Conservation (phyloP, 1,139 yeast species). For the Candida anutae region DNA sequence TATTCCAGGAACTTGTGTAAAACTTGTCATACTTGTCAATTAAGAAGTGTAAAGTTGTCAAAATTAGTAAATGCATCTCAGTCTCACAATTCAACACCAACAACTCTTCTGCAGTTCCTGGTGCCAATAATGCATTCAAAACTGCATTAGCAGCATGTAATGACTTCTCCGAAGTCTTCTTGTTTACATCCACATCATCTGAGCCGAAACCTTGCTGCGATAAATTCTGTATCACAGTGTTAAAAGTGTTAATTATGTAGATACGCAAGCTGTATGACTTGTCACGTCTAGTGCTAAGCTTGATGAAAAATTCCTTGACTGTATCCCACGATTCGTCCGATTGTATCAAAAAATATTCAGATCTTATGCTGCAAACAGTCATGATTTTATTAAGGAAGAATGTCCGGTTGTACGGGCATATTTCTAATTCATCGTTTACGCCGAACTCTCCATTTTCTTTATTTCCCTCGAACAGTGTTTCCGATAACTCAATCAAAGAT, state of each 20-base stretch:
- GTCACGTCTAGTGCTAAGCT: slow-evolving; percentile 26
- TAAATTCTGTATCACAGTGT: slow-evolving; percentile 37
- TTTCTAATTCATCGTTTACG: neutral
- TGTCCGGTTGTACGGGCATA: slow-evolving; percentile 35
- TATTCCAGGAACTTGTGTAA: slow-evolving; percentile 57
- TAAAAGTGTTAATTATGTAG: slow-evolving; percentile 41
- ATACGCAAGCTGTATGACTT: slow-evolving; percentile 37
- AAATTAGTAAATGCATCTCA: slow-evolving; percentile 55
- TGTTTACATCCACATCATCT: slow-evolving; percentile 10
- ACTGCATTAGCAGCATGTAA: slow-evolving; percentile 28
- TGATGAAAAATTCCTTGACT: slow-evolving; percentile 37
- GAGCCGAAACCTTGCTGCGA: slow-evolving; percentile 39
- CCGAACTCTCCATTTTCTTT: slow-evolving; percentile 1
- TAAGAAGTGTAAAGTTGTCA: slow-evolving; percentile 59
- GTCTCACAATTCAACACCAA: slow-evolving; percentile 47
- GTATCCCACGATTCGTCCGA: slow-evolving; percentile 38
- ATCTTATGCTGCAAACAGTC: slow-evolving; percentile 43
- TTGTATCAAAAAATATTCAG: slow-evolving; percentile 38
- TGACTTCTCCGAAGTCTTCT: slow-evolving; percentile 27
- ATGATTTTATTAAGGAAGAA: slow-evolving; percentile 31
- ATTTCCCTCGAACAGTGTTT: slow-evolving; percentile 8
- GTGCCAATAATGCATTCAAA: slow-evolving; percentile 22
- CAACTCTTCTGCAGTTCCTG: slow-evolving; percentile 35
- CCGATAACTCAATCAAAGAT: slow-evolving; percentile 39
- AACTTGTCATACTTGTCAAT: slow-evolving; percentile 64